These are phyloP conservation scores for Trichoderma gamsii DNA, from an alignment of 495 filamentous ascomycete species.

Conservation along the genomic window DNA sequence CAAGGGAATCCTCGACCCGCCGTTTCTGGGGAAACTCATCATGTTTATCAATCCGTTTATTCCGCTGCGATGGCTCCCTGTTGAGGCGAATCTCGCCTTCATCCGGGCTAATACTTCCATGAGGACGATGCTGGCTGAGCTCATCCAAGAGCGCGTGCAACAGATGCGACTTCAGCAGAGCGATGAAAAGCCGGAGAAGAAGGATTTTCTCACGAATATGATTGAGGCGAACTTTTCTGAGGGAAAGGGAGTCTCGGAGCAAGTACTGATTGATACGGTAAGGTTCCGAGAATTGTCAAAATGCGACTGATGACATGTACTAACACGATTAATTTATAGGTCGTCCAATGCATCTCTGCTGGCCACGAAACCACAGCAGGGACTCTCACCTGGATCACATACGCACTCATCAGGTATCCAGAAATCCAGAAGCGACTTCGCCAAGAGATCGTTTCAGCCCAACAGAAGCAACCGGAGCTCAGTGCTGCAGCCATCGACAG, in stretches of 20 bases:
- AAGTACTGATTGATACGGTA: conserved; percentile 24
- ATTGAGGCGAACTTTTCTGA: conserved; percentile 19
- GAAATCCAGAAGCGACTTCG: conserved; percentile 26
- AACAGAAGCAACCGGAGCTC: conserved; percentile 24
- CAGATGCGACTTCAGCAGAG: conserved; percentile 16
- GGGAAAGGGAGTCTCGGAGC: conserved; percentile 16
- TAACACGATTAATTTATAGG: conserved; percentile 8
- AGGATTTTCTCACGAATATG: conserved; percentile 24
- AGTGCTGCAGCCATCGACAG: conserved; percentile 24
- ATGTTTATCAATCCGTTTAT: conserved; percentile 25
- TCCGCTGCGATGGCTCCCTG: conserved; percentile 25
- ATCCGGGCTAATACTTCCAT: conserved; percentile 18
- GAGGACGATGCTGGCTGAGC: conserved; percentile 23
- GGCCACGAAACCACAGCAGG: conserved; percentile 28
- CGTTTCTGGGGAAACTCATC: conserved; percentile 26
- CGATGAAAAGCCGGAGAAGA: neutral
- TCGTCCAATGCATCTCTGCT: conserved; percentile 22
- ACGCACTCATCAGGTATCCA: conserved; percentile 21
- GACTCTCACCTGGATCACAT: conserved; percentile 21
- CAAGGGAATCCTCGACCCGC: conserved; percentile 27
- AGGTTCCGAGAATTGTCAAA: conserved; percentile 1
- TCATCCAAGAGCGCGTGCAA: conserved; percentile 22
- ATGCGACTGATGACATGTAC: no score
- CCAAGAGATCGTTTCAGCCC: conserved; percentile 23
- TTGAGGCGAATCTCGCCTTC: conserved; percentile 26